Base-by-base conservation (phyloP, 441 rosid genomes). In the Pelargonium fulgidum region DNA sequence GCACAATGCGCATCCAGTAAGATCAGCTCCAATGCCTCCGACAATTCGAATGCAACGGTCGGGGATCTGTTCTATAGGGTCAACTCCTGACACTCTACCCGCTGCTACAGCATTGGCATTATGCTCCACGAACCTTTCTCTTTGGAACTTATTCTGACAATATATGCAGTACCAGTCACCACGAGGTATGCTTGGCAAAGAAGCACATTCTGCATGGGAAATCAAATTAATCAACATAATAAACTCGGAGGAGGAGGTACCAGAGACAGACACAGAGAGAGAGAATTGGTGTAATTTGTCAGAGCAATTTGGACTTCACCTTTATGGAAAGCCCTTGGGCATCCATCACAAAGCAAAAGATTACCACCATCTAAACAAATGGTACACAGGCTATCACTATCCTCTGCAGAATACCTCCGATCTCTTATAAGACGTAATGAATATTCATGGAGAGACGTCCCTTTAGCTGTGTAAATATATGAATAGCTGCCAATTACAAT, bases 91-190 rank as follows among this genome's bases (percentile, higher is more conserved):
- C 70, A 86, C 79, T 80, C 91, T 88, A 82, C 91, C 94, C 85
- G 93, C 87, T 47, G 86, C 88, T 77, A 86, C 80, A 81, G 91
- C 87, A 85, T 86, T 87, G 62, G 74, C 85, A 76, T 83, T 86
- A 76, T 82, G 75, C 75, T 84, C 87, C 20, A 77, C 86, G 58
- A 81, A 82, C 72, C 75, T 85, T 69, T 90, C 93, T 71, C 82
- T 84, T 78, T 85, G 82, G 77, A 84, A 81, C 81, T 80, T 73
- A 76, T 83, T 88, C 86, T 87, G 83, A 73, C 99, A 94, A 84
- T 83, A 90, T 68, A 89, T 83, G 85, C 99, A 94, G 72, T 86
- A 89, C 97, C 99, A 94, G 81, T 84, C 85, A 73, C 97, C 93
- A 68, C 79, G 86, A 65, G 99, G 93, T 77, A 86, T 44, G 76